Conservation (phyloP, 2,329 filamentous ascomycete genomes). For the Colletotrichum melonis region DNA sequence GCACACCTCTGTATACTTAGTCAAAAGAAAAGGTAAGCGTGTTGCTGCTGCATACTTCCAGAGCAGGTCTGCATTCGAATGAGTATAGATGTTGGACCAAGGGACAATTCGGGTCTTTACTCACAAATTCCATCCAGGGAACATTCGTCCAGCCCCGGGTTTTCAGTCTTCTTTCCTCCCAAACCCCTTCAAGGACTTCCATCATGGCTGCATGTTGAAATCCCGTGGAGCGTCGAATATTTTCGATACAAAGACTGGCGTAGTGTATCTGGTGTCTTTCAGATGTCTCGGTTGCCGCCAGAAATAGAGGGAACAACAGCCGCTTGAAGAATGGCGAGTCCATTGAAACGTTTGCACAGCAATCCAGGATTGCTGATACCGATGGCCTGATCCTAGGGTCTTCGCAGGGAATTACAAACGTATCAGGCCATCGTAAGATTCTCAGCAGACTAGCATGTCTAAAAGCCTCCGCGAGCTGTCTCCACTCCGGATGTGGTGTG, state of each 20-base stretch:
- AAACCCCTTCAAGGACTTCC: conserved; percentile 40
- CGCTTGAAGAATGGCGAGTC: conserved; percentile 42
- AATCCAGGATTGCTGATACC: conserved; percentile 41
- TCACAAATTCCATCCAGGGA: conserved; percentile 45
- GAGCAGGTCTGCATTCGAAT: conserved; percentile 24
- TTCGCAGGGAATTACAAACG: conserved; percentile 40
- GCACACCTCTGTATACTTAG: no score
- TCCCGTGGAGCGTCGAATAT: conserved; percentile 41
- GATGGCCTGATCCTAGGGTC: conserved; percentile 36
- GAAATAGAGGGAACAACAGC: conserved; percentile 43
- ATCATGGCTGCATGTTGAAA: conserved; percentile 42
- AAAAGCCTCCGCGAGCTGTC: conserved; percentile 42
- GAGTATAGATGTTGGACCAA: neutral
- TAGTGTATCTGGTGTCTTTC: conserved; percentile 42
- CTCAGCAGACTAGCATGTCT: conserved; percentile 44
- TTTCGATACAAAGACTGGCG: conserved; percentile 38
- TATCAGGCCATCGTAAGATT: conserved; percentile 41
- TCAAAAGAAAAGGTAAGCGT: conserved; percentile 35
- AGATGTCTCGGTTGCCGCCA: conserved; percentile 41
- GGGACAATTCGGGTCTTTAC: neutral
- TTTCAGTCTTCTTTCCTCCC: conserved; percentile 38
- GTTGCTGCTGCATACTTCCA: conserved; percentile 19
- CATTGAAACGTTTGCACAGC: conserved; percentile 38
- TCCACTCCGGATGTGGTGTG: conserved; percentile 42
- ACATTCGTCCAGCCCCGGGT: conserved; percentile 37